phyloP scores from a whole-genome alignment of 495 filamentous ascomycete genomes.

The Echria macrotheca region DNA sequence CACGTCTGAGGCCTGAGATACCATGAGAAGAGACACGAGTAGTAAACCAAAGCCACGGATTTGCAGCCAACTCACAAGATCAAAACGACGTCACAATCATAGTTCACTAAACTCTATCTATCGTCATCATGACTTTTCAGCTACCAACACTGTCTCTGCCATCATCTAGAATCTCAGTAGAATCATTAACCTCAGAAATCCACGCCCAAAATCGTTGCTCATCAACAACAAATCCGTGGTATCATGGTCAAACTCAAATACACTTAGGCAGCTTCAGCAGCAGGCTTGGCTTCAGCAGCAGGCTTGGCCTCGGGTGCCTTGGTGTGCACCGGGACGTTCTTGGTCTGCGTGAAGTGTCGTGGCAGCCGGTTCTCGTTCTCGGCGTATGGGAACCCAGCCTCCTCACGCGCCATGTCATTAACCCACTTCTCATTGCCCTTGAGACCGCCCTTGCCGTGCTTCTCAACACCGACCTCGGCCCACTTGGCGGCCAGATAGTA shows the following conservation, averaged over 20 bases:
- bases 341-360: constrained; percentile 37
- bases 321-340: constrained; percentile 14
- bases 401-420: constrained; percentile 70
- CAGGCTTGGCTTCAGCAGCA: not conserved
- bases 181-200: too few relatives aligned
- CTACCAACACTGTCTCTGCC: too few relatives aligned
- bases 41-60: too few relatives aligned
- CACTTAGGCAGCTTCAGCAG: not conserved
- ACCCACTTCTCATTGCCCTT: constrained; percentile 58
- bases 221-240: not conserved
- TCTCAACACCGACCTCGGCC: constrained; percentile 36
- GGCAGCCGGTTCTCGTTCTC: constrained; percentile 58
- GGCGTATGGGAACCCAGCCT: constrained; percentile 53
- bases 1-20: too few relatives aligned
- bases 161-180: too few relatives aligned
- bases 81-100: too few relatives aligned
- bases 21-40: too few relatives aligned
- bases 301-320: constrained; percentile 12
- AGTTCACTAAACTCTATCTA: too few relatives aligned
- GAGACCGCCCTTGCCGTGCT: constrained; percentile 34
- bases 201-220: not conserved
- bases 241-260: constrained; percentile 3
- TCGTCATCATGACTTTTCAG: too few relatives aligned
- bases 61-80: too few relatives aligned
- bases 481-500: constrained; percentile 67